Evolutionary conservation across 805 yeast genomes (phyloP), one percentile per base, ranked within the genome.

Genomic region (Saccharomyces jurei): DNA sequence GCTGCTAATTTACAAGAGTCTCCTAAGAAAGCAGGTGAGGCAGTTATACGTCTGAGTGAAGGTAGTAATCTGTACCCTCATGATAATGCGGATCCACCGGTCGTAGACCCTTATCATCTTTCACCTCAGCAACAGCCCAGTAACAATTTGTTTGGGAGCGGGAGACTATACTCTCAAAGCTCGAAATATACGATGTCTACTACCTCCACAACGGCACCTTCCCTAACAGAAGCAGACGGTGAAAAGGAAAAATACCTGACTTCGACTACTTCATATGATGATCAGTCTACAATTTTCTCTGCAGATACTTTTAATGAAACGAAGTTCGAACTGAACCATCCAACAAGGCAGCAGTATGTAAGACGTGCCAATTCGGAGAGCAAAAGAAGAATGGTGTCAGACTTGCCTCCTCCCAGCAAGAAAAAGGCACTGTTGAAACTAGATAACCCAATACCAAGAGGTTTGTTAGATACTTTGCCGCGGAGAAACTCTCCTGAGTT

Each of bases 391-490:
- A 89, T 68, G 73, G 46, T 55, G 2, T 51, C 62, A 13, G 52
- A 59, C 27, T 60, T 59, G 28, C 58, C 62, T 13, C 36, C 50
- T 2, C 83, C 64, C 79, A 90, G 49, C 87, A 84, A 54, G 76
- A 97, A 63, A 83, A 92, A 62, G 52, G 65, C 71, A 17, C 67
- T 69, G 63, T 80, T 94, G 67, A 89, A 91, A 11, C 77, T 94
- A 53, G 97, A 94, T 67, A 92, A 95, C 63, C 96, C 98, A 3
- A 86, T 94, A 50, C 98, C 99, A 13, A 84, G 90, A 26, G 94
- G 91, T 57, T 77, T 94, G 55, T 82, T 84, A 61, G 84, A 87
- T 57, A 91, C 90, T 60, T 73, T 95, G 53, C 96, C 97, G 4
- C 78, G 89, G 62, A 82, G 94, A 50, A 96, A 89, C 59, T 84